These are phyloP conservation scores for Oryza rufipogon DNA, from an alignment of 176 grass and related monocot species.

Conservation along the genomic window DNA sequence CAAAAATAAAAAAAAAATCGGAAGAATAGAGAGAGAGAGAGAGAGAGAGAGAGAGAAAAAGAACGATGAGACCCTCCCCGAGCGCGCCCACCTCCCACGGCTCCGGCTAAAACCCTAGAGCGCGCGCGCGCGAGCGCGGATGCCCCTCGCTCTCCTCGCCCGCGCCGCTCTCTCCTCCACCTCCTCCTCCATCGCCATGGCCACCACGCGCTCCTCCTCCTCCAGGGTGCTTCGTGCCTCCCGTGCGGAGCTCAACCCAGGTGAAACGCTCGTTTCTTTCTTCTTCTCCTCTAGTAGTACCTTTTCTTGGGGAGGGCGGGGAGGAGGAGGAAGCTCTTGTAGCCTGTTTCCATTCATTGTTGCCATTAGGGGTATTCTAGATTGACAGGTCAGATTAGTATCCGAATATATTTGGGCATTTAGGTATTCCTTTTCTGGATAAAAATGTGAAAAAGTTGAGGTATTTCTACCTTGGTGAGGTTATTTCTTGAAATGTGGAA, in stretches of 20 bases:
- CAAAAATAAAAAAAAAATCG: not conserved
- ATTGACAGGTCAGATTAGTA: not conserved
- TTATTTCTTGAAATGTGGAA: constrained; percentile 17
- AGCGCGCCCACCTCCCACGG: not conserved
- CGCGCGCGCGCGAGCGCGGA: not conserved
- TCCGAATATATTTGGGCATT: not conserved
- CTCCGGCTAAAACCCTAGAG: not conserved
- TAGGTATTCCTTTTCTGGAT: not conserved
- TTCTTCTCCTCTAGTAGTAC: not conserved
- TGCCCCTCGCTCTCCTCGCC: not conserved
- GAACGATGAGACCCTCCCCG: not conserved
- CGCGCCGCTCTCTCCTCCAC: not conserved
- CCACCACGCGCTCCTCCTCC: constrained; percentile 30
- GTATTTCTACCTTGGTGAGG: not conserved
- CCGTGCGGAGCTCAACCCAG: constrained; percentile 29
- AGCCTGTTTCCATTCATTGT: not conserved
- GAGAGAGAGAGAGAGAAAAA: not conserved
- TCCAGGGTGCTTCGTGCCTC: constrained; percentile 32
- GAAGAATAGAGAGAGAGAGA: not conserved
- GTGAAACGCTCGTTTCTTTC: not conserved
- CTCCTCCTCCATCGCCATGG: constrained; percentile 26
- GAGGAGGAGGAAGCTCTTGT: not conserved
- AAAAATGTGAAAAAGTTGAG: not conserved
- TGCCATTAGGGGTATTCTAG: not conserved
- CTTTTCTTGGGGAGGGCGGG: not conserved